Evolutionary conservation across 2,329 filamentous ascomycete genomes (phyloP).

Genomic region (Aspergillus ruber): DNA sequence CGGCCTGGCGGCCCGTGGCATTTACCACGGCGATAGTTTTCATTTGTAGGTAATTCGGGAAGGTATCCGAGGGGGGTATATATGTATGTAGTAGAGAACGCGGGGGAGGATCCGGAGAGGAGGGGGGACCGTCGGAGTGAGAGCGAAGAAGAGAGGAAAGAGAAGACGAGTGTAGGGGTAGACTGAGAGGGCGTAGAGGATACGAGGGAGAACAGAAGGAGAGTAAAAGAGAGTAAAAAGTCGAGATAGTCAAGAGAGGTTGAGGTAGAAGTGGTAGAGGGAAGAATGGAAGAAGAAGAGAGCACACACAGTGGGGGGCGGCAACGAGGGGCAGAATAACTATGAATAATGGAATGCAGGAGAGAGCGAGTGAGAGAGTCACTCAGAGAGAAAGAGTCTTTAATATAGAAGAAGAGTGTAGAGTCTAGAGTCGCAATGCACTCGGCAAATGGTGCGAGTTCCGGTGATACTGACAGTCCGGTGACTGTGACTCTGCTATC

Average conservation of each 20-base stretch:
- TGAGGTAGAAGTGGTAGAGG: neutral
- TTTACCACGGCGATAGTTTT: constrained; percentile 95
- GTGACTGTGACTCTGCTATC: too few relatives aligned
- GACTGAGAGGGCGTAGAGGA: constrained; percentile 1
- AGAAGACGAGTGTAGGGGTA: neutral
- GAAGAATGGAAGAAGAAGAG: neutral
- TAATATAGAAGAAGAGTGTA: too few relatives aligned
- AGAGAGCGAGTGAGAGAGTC: too few relatives aligned
- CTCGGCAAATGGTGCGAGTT: too few relatives aligned
- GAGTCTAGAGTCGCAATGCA: too few relatives aligned
- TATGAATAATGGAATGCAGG: neutral
- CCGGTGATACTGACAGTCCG: too few relatives aligned
- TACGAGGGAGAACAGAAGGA: neutral
- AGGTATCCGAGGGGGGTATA: neutral
- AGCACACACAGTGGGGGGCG: neutral
- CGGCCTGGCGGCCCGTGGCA: constrained; percentile 89
- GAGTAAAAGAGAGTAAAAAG: neutral
- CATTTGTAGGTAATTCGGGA: constrained; percentile 41
- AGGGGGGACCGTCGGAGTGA: constrained; percentile 4
- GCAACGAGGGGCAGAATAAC: neutral
- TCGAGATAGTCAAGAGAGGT: neutral
- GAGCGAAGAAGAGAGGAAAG: neutral
- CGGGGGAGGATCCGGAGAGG: constrained; percentile 5
- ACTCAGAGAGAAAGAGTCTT: too few relatives aligned
- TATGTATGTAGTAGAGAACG: neutral